Base-by-base conservation (phyloP, 495 filamentous ascomycete species). In the Cercophora newfieldiana region DNA sequence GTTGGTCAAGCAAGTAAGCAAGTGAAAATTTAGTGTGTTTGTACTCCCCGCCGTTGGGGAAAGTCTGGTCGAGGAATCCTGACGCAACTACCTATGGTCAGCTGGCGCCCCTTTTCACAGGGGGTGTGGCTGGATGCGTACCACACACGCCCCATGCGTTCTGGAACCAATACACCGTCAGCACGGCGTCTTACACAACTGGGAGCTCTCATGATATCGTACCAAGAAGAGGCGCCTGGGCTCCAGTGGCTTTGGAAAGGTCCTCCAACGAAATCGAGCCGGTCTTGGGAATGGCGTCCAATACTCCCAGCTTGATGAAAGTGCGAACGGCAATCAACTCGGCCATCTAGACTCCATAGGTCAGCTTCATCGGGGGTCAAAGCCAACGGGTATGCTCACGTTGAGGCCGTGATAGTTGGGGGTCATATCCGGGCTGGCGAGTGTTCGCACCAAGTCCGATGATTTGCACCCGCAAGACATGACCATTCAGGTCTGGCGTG, bases 11-110 rank as follows among this genome's bases (percentile, higher is more conserved):
- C 18, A 64, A 51, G 56, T 73, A 73, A 29, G 69, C 31, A 1
- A 67, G 57, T 0, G 69, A 71, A 50, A 69, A 69, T 12, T 67
- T 67, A 50, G 63, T 73, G 65, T 69, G 66, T 7, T 54, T 57
- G 55, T 70, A 68, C 0, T 51, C 29, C 14, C 66, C 48, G 31
- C 62, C 55, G 31, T 61, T 54, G 22, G 57, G 58, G 2, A 25
- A 51, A 18, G 66, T 71, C 44, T 72, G 71, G 59, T 68, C 65
- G n/a, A 73, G 64, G 22, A 73, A 73, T 21, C 71, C 66, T 6
- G 69, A 60, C 8, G 63, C 66, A 18, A 69, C 71, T 56, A 25
- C 31, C 12, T 4, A 21, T 7, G 25, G 7, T 56, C 7, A 28
- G 19, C 22, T 24, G 18, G 48, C 3, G 18, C 16, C 48, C 18